Conservation (phyloP, 352 stramenopile species). For the Phytopythium delawarense region DNA sequence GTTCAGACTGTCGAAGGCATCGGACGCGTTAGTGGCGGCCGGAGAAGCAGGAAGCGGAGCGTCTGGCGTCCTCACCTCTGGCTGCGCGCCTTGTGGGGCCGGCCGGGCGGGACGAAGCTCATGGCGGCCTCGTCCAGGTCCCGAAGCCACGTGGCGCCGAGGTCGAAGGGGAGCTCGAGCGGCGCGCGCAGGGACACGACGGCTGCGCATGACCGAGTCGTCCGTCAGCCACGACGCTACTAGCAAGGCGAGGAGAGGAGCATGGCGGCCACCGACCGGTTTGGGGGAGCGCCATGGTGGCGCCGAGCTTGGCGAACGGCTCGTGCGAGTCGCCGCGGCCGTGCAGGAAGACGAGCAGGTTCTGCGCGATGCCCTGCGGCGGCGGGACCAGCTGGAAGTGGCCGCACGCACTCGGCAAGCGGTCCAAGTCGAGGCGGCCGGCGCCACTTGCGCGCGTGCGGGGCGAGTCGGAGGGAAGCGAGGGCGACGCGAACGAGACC, state of each 20-base stretch:
- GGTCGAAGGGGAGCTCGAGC: constrained; percentile 44
- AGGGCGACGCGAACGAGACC: constrained; percentile 10
- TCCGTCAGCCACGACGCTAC: not conserved
- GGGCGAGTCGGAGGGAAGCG: not conserved
- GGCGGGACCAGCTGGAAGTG: constrained; percentile 26
- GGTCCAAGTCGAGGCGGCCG: constrained; percentile 17
- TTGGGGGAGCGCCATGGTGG: constrained; percentile 56
- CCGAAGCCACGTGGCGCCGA: constrained; percentile 52
- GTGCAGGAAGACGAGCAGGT: constrained; percentile 59
- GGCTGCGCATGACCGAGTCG: constrained; percentile 13
- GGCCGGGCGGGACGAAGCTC: constrained; percentile 32
- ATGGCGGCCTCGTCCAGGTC: constrained; percentile 36
- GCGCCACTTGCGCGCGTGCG: not conserved
- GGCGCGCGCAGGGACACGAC: constrained; percentile 49
- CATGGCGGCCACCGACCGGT: constrained; percentile 30
- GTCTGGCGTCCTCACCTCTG: constrained; percentile 21
- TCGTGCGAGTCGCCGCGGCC: constrained; percentile 52
- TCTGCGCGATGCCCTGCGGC: constrained; percentile 28
- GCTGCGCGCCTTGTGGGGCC: constrained; percentile 34
- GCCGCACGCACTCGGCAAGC: constrained; percentile 17
- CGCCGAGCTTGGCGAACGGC: constrained; percentile 43
- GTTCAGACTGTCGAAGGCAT: constrained; percentile 25
- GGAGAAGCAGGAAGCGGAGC: not conserved
- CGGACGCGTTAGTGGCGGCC: not conserved
- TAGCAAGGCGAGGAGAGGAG: too few relatives aligned